Conservation (phyloP, 163 green algal species). For the Smithsoniella earleae region DNA sequence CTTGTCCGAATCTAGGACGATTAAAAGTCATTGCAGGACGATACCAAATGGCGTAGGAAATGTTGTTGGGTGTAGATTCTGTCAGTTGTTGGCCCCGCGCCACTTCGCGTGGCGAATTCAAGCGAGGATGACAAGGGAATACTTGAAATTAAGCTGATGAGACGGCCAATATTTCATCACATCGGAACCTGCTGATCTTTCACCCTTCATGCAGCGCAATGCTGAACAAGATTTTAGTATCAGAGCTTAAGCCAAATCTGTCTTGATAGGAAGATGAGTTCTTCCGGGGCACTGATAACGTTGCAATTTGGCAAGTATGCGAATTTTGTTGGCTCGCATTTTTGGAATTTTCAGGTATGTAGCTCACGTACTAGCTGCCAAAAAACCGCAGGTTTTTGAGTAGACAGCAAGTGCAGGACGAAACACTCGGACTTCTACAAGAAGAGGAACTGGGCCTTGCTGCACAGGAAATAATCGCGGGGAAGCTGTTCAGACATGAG, state of each 20-base stretch:
- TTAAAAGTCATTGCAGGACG: no score
- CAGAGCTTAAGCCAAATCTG: no score
- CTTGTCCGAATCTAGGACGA: no score
- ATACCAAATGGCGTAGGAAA: not conserved
- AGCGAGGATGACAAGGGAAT: not conserved
- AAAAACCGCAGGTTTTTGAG: no score
- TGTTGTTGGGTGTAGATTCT: not conserved
- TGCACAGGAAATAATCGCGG: conserved; percentile 22
- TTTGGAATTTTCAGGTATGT: conserved; percentile 27
- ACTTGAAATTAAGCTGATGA: not conserved
- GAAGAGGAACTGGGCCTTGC: not conserved
- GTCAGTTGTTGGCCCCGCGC: no score
- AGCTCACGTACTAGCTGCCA: no score
- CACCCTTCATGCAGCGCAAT: no score
- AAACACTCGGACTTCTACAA: not conserved
- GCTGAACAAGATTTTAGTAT: no score
- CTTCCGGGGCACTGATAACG: not conserved
- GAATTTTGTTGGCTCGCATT: conserved; percentile 28
- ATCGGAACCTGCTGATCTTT: no score
- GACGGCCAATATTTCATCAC: no score
- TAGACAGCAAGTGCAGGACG: conserved; percentile 21
- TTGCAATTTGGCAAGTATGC: conserved; percentile 11
- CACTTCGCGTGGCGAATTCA: no score
- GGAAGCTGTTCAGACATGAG: not conserved
- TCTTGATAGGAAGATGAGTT: not conserved